phyloP scores from a whole-genome alignment of 2,329 filamentous ascomycete genomes.

The Mollisia scopiformis region DNA sequence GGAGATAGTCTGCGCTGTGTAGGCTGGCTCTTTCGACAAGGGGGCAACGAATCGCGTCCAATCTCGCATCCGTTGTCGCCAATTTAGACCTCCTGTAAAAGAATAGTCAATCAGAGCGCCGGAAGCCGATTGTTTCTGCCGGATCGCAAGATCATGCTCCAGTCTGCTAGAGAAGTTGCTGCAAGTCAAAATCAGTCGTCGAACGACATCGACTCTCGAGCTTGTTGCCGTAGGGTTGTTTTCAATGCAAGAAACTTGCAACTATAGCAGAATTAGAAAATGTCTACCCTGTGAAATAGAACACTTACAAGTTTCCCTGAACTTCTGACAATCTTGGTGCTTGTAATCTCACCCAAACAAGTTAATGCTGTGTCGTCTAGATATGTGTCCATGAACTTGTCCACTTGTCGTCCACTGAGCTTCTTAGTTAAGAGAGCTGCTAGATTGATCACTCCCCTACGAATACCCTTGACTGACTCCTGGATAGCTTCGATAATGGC shows the following conservation, averaged over 20 bases:
- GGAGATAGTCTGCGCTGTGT: neutral
- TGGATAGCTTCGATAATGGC: slow-evolving; percentile 28
- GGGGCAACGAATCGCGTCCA: slow-evolving; percentile 36
- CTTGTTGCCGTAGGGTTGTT: slow-evolving; percentile 6
- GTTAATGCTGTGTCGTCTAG: slow-evolving; percentile 6
- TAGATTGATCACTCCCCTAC: slow-evolving; percentile 21
- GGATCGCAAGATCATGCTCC: slow-evolving; percentile 22
- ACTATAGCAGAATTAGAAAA: slow-evolving; percentile 13
- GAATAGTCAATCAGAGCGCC: slow-evolving; percentile 26
- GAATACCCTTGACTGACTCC: slow-evolving; percentile 23
- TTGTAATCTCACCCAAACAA: slow-evolving; percentile 22
- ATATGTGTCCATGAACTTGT: slow-evolving; percentile 12
- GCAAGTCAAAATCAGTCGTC: slow-evolving; percentile 30
- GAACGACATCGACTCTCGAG: slow-evolving; percentile 23
- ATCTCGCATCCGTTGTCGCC: slow-evolving; percentile 32
- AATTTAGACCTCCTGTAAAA: slow-evolving; percentile 25
- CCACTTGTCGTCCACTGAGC: neutral
- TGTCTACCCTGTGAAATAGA: neutral
- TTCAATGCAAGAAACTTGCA: slow-evolving; percentile 15
- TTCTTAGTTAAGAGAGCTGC: slow-evolving; percentile 16
- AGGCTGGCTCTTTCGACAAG: slow-evolving; percentile 14
- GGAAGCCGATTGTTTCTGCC: neutral
- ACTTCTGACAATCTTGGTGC: slow-evolving; percentile 24
- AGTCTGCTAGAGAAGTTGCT: slow-evolving; percentile 16
- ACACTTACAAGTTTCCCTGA: neutral